Evolutionary conservation across 129 eudicot genomes (phyloP), one percentile per base, ranked within the genome.

Genomic region (Saussurea involucrata): DNA sequence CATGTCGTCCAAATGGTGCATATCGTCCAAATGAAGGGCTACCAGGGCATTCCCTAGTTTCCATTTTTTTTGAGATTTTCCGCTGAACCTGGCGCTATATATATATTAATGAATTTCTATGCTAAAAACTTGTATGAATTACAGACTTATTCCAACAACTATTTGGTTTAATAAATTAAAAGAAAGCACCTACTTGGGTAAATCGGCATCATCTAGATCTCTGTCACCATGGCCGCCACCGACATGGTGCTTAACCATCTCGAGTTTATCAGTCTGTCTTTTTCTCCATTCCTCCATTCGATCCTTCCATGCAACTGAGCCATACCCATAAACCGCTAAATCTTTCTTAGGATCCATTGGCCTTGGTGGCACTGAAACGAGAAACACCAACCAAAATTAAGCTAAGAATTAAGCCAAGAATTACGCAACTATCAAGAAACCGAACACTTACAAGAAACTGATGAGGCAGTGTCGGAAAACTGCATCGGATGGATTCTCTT

Each of bases 221-320:
- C 66, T 83, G 68, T 66, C 85, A 71, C 13, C 24, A 11, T 74
- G 82, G 82, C 73, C 44, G 44, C 34, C 34, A 72, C 75, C 57
- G 0, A 66, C 83, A 13, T 80, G 72, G 27, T 80, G 83, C 53
- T 63, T 78, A 66, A 70, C 67, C 33, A 82, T 71, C 65, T 74
- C 71, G 11, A 76, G 58, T 69, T 65, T 80, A 61, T 85, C 86
- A 1, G 25, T 22, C 42, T 86, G 88, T 71, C 72, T 83, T 42
- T 72, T 73, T 66, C 84, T 88, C 93, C 93, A 88, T 69, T 64
- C 80, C 20, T 88, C 90, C 87, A 86, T 78, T 72, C 86, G 79
- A 75, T 86, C 88, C 57, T 88, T 88, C 93, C 93, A 88, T 24
- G 90, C 93, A 60, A 88, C 83, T n/a, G 84, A 86, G 24, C 93